Evolutionary conservation across 1,284 basidiomycete genomes (phyloP).

Genomic region (Gastroboletus turbinatus): DNA sequence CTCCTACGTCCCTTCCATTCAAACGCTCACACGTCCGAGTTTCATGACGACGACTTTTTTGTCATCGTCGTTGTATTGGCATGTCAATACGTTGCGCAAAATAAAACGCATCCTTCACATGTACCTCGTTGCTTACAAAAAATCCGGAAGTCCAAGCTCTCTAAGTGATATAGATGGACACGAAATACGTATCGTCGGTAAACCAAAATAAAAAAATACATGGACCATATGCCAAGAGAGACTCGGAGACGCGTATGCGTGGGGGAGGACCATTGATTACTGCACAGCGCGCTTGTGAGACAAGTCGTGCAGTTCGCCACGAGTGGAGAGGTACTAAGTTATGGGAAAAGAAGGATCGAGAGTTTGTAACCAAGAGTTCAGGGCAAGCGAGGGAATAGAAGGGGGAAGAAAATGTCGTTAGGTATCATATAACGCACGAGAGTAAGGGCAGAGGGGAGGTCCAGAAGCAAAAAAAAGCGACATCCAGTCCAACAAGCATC

Average conservation of each 20-base stretch:
- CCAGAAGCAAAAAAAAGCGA: conserved; percentile 4
- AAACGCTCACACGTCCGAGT: too few species aligned
- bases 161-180: not conserved
- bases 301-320: not conserved
- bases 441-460: not conserved
- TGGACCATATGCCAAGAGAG: not conserved
- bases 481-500: conserved; percentile 17
- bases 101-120: not conserved
- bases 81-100: not conserved
- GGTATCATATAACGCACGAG: conserved; percentile 13
- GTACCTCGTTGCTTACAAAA: not conserved
- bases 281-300: not conserved
- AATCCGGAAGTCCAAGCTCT: not conserved
- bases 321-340: conserved; percentile 6
- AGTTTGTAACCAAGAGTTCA: conserved; percentile 5
- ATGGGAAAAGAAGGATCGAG: not conserved
- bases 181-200: not conserved
- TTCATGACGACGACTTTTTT: not conserved
- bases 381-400: conserved; percentile 2
- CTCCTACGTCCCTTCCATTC: too few species aligned
- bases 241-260: too few species aligned
- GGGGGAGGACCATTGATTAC: not conserved
- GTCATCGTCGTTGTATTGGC: not conserved
- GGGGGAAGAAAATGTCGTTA: not conserved
- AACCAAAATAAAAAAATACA: not conserved